Percentiles rank a stretch among this genome's conserved stretches.
These are phyloP conservation scores for Psilocybe cyanescens DNA, from an alignment of 768 basidiomycete genomes.

Conservation along the genomic window DNA sequence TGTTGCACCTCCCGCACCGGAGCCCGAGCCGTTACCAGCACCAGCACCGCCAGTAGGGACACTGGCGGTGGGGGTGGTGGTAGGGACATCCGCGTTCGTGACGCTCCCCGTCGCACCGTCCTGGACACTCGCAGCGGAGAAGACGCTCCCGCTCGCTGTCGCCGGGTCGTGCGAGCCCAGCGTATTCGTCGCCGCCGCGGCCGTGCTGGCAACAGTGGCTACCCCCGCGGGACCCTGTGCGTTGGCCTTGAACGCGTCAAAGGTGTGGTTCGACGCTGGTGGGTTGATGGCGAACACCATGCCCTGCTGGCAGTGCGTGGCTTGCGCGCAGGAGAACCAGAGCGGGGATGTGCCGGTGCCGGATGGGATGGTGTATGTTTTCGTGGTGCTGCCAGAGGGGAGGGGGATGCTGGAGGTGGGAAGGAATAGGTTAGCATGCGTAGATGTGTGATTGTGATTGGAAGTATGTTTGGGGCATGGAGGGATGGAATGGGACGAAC, in stretches of 20 bases:
- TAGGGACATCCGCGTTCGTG: background rate
- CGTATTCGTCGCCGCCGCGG: background rate
- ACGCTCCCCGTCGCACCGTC: slow-evolving; percentile 3
- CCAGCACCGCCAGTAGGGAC: background rate
- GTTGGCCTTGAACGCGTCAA: background rate
- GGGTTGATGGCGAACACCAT: slow-evolving; percentile 7
- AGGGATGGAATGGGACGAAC: background rate
- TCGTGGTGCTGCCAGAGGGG: background rate
- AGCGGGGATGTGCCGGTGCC: background rate
- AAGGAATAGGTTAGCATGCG: too few relatives aligned
- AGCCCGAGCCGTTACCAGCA: background rate
- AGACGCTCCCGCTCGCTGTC: slow-evolving; percentile 4
- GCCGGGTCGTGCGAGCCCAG: background rate
- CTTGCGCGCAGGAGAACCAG: slow-evolving; percentile 3
- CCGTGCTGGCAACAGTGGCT: background rate
- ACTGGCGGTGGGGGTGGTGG: background rate
- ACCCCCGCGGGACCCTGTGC: background rate
- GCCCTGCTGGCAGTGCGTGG: background rate
- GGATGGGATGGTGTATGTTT: background rate
- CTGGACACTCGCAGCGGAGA: background rate
- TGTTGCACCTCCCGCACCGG: background rate
- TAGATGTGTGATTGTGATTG: too few relatives aligned
- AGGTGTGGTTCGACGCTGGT: background rate
- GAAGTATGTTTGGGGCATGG: too few relatives aligned
- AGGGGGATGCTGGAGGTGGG: background rate